Conservation (phyloP, 2,329 filamentous ascomycete genomes). For the Fusarium sp. region DNA sequence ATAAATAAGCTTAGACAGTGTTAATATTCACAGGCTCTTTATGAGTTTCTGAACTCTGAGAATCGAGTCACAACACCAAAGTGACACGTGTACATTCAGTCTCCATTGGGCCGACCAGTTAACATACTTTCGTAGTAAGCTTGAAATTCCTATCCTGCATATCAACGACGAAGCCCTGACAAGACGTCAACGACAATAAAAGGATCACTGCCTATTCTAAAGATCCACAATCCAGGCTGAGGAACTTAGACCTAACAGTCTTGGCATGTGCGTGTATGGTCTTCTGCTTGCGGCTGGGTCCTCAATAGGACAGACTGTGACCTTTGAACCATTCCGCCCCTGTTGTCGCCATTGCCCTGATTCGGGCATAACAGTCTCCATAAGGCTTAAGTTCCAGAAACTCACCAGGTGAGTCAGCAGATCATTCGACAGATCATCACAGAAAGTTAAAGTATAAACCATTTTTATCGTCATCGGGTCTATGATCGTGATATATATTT, state of each 20-base stretch:
- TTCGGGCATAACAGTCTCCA: rapidly evolving
- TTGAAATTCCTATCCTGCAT: rapidly evolving
- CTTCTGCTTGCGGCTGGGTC: not conserved
- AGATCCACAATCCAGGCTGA: rapidly evolving
- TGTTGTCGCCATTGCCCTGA: rapidly evolving
- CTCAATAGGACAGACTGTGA: too few species aligned
- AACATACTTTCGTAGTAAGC: not conserved
- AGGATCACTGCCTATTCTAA: rapidly evolving
- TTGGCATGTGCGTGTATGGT: not conserved
- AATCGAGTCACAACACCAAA: too few species aligned
- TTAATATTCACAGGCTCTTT: too few species aligned
- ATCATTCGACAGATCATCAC: not conserved
- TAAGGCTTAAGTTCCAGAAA: not conserved
- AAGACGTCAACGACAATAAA: rapidly evolving
- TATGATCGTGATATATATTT: rapidly evolving
- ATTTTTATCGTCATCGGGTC: rapidly evolving
- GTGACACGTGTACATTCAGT: too few species aligned
- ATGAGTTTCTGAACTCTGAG: too few species aligned
- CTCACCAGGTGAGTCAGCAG: too few species aligned
- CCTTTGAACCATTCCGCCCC: rapidly evolving
- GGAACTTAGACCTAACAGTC: rapidly evolving
- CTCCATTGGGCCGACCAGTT: too few species aligned
- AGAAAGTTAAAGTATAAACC: not conserved
- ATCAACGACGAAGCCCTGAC: rapidly evolving
- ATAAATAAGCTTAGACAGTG: rapidly evolving